Evolutionary conservation across 306 rosid species (phyloP).

Genomic region (Pterocarpus macrocarpus): DNA sequence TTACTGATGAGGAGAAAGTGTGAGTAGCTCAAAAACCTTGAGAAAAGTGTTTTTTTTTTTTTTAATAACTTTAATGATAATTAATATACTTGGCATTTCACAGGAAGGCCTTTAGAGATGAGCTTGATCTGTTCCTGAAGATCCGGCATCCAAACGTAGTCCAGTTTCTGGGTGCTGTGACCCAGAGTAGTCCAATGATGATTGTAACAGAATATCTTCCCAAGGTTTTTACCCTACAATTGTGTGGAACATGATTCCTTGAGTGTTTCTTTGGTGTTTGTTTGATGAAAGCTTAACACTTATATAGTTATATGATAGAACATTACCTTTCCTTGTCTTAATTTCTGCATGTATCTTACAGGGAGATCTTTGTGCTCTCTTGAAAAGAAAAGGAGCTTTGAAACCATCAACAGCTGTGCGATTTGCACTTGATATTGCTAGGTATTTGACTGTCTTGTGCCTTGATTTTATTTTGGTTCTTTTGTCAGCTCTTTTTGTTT

Average conservation of each 20-base stretch:
- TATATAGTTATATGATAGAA: conserved; percentile 24
- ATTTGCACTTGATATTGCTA: conserved; percentile 93
- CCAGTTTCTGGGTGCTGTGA: conserved; percentile 98
- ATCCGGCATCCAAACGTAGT: conserved; percentile 96
- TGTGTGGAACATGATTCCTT: conserved; percentile 30
- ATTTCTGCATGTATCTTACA: conserved; percentile 49
- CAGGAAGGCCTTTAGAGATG: conserved; percentile 93
- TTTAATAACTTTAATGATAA: conserved; percentile 26
- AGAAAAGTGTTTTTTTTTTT: neutral
- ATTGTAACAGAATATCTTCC: conserved; percentile 97
- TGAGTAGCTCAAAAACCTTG: conserved; percentile 53
- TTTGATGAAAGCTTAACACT: conserved; percentile 30
- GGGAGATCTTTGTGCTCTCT: conserved; percentile 83
- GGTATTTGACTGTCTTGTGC: conserved; percentile 56
- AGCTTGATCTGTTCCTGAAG: conserved; percentile 93
- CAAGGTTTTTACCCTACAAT: conserved; percentile 66
- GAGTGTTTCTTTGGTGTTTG: conserved; percentile 26
- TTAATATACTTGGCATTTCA: conserved; percentile 46
- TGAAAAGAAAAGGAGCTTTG: conserved; percentile 77
- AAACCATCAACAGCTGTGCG: conserved; percentile 75
- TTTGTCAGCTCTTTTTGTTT: conserved; percentile 11
- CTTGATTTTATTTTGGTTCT: conserved; percentile 36
- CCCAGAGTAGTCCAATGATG: conserved; percentile 99
- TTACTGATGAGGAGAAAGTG: conserved; percentile 85
- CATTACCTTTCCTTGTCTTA: conserved; percentile 38